Base-by-base conservation (phyloP, 1,284 basidiomycete species). In the Sparassis latifolia region DNA sequence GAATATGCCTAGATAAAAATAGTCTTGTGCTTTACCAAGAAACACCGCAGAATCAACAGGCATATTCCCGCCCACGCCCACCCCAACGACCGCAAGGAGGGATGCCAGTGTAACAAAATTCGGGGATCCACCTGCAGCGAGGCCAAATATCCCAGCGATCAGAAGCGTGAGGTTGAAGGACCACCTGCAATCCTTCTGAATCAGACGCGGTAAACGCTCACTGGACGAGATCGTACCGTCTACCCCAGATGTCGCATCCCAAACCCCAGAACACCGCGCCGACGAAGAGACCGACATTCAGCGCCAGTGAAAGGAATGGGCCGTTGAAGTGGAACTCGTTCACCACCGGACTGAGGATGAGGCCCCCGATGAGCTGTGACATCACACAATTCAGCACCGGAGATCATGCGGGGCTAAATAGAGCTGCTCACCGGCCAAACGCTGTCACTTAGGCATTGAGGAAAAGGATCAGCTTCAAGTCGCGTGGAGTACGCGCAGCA, bases 31-130 rank as follows among this genome's bases (percentile, higher is more conserved):
- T 59, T 66, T 47, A 81, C 80, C 74, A 50, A 86, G 70, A 56
- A 82, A 80, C 49, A 86, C 79, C 6, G 79, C 78, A 5, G 80
- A 79, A 59, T 85, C 84, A 33, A 86, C 81, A 2, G 84, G 77
- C 48, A 78, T 57, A 60, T 82, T 80, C 28, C 79, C 79, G 51
- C 71, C 83, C 5, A 71, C 80, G 5, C 76, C 75, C 3, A 78
- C 54, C 3, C 74, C 71, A 41, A 72, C 68, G 3, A 74, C 58
- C 1, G 77, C 73, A 2, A 72, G 65, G 33, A 80, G 62, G n/a
- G 69, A 69, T 0, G 74, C 72, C 32, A 80, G 65, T 1, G 72
- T 62, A 33, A 72, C 43, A 49, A 74, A 75, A 48, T 71, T 69
- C 3, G 66, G 68, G 1, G 79, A 69, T 2, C 67, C 74, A 28